Evolutionary conservation across 2,329 filamentous ascomycete genomes (phyloP), one percentile per base, ranked within the genome.

Genomic region (Colletotrichum abscissum): DNA sequence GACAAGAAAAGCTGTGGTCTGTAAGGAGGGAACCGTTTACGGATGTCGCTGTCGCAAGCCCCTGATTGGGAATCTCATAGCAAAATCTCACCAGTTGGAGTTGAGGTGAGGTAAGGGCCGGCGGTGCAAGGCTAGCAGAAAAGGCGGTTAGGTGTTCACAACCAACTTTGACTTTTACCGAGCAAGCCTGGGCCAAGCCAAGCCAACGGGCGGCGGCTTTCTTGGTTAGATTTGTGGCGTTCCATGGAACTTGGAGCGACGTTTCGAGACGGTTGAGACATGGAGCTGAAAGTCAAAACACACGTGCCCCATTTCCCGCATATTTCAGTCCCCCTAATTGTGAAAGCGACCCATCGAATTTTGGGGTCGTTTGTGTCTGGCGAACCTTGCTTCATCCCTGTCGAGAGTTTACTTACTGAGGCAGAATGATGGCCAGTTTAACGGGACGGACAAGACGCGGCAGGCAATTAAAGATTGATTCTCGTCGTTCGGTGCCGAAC

Each of bases 221-320:
- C 38, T 42, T 56, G 12, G 26, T 24, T 24, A 11, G 11, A 19
- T 26, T 28, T 56, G 22, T 56, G 54, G 54, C 54, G 54, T 14
- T 35, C 33, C 33, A 35, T 7, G 22, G 54, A 42, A 42, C 38
- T 4, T 42, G 49, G 63, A 56, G 33, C 49, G 22, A 33, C 22
- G 52, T 56, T 65, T 56, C 19, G 52, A 65, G 52, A 65, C 62
- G 52, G 35, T 46, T 49, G 59, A 62, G 59, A 62, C 59, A n/a
- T 30, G 52, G 16, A 65, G 33, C 52, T 46, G 14, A 57, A 65
- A 65, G 52, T 57, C 19, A 62, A 62, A 62, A 62, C 24, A 30
- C 38, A 28, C 59, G 38, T 62, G 59, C 38, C 38, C 24, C 22
- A 28, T 11, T 24, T 24, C 26, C 54, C 12, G 54, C 54, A 16